Evolutionary conservation across 2,329 filamentous ascomycete genomes (phyloP).

Genomic region (Hymenoscyphus linearis): DNA sequence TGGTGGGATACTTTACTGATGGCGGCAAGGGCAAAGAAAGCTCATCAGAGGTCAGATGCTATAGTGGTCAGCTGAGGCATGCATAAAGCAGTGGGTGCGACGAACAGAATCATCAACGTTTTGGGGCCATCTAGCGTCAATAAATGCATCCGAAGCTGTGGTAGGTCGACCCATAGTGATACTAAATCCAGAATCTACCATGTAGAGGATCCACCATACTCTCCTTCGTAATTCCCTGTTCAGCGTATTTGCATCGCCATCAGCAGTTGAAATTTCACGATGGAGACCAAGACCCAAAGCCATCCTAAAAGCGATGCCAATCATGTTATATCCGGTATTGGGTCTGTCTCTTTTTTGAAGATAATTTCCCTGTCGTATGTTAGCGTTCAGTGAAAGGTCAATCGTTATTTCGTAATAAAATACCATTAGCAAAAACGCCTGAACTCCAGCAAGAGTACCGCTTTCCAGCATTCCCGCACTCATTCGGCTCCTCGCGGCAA

Average conservation of each 20-base stretch:
- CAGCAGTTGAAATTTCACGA: constrained; percentile 39
- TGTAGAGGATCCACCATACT: constrained; percentile 41
- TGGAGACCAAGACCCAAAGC: constrained; percentile 46
- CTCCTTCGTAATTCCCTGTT: constrained; percentile 36
- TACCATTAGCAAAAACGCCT: constrained; percentile 18
- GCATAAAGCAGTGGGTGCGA: background rate
- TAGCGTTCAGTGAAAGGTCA: background rate
- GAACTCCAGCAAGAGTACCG: constrained; percentile 15
- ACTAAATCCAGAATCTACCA: constrained; percentile 42
- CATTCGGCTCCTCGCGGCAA: constrained; percentile 15
- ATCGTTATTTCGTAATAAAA: background rate
- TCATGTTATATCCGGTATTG: constrained; percentile 48
- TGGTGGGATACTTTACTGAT: constrained; percentile 35
- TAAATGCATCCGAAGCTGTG: constrained; percentile 35
- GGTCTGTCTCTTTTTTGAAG: constrained; percentile 44
- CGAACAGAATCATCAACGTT: constrained; percentile 40
- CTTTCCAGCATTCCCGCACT: constrained; percentile 15
- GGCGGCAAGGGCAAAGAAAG: constrained; percentile 18
- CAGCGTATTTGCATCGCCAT: constrained; percentile 29
- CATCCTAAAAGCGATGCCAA: constrained; percentile 46
- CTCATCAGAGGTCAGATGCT: constrained; percentile 15
- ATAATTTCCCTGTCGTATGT: constrained; percentile 35
- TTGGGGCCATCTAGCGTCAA: constrained; percentile 38
- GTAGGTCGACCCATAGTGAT: constrained; percentile 41
- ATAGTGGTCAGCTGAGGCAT: background rate